Conservation (phyloP, 805 yeast genomes). For the Komagataella ulmi region DNA sequence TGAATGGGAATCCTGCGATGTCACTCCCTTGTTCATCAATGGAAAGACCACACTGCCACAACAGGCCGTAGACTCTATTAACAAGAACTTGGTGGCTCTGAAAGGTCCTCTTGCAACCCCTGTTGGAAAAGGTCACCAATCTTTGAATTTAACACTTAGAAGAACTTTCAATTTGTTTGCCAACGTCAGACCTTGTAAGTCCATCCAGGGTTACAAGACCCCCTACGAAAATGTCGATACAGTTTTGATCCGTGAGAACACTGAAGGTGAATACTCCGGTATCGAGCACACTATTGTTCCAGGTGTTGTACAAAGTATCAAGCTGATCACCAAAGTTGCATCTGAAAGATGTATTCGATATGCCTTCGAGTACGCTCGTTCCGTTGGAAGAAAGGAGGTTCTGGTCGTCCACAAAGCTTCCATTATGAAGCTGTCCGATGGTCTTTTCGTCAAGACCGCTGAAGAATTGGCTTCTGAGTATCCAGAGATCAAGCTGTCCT, state of each 20-base stretch:
- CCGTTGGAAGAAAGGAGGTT: conserved; percentile 78
- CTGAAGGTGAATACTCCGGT: conserved; percentile 98
- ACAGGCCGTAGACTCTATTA: conserved; percentile 77
- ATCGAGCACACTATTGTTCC: conserved; percentile 97
- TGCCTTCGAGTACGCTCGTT: conserved; percentile 92
- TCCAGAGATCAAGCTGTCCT: conserved; percentile 76
- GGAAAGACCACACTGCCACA: conserved; percentile 91
- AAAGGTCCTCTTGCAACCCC: conserved; percentile 99
- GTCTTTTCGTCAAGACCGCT: conserved; percentile 88
- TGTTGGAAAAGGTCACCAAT: conserved; percentile 96
- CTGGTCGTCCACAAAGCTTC: conserved; percentile 97
- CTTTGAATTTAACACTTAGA: conserved; percentile 93
- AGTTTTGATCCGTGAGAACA: conserved; percentile 95
- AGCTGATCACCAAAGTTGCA: conserved; percentile 91
- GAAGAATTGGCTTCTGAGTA: conserved; percentile 80
- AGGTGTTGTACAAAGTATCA: conserved; percentile 96
- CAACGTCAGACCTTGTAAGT: conserved; percentile 93
- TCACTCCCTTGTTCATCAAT: conserved; percentile 81
- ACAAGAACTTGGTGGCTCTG: conserved; percentile 85
- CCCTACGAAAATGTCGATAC: conserved; percentile 85
- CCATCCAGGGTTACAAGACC: conserved; percentile 86
- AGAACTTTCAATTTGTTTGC: conserved; percentile 94
- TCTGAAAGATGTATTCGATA: conserved; percentile 94
- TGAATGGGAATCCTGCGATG: conserved; percentile 95
- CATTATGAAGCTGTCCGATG: conserved; percentile 96